Percentiles rank a stretch among this genome's conserved stretches.
Conservation (phyloP, 2,329 filamentous ascomycete genomes). For the Ophiostoma sp. region DNA sequence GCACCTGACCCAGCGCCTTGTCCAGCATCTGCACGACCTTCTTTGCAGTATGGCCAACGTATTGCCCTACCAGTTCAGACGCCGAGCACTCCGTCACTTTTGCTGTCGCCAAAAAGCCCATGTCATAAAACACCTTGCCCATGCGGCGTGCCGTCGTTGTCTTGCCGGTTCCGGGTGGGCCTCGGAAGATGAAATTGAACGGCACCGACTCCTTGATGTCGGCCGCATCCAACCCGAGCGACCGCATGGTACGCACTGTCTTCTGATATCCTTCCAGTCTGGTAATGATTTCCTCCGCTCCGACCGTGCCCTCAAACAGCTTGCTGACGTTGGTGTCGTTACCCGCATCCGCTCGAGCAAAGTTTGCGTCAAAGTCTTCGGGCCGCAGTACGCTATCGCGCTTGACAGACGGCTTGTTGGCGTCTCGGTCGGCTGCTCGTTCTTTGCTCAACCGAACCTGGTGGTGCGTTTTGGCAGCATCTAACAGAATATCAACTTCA, state of each 20-base stretch:
- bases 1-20: conserved; percentile 56
- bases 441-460: conserved; percentile 29
- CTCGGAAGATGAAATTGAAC: conserved; percentile 64
- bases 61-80: conserved; percentile 62
- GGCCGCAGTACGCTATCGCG: conserved; percentile 31
- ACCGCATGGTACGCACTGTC: conserved; percentile 46
- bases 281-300: conserved; percentile 49
- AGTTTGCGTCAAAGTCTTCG: conserved; percentile 55
- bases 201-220: conserved; percentile 47
- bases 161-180: conserved; percentile 59
- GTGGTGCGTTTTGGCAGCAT: conserved; percentile 46
- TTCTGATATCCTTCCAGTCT: conserved; percentile 52
- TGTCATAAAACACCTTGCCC: conserved; percentile 69
- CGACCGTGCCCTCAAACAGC: conserved; percentile 55
- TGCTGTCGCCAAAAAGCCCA: conserved; percentile 57
- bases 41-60: conserved; percentile 62
- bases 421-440: not conserved
- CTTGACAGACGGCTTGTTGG: conserved; percentile 13
- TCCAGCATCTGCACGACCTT: conserved; percentile 58
- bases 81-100: conserved; percentile 55
- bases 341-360: conserved; percentile 44
- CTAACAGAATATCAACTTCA: conserved; percentile 65
- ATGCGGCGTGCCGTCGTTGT: conserved; percentile 68
- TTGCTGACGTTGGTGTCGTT: conserved; percentile 44
- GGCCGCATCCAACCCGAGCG: conserved; percentile 47